These are phyloP conservation scores for Colletotrichum sp. DNA, from an alignment of 2,329 filamentous ascomycete species.

Conservation along the genomic window DNA sequence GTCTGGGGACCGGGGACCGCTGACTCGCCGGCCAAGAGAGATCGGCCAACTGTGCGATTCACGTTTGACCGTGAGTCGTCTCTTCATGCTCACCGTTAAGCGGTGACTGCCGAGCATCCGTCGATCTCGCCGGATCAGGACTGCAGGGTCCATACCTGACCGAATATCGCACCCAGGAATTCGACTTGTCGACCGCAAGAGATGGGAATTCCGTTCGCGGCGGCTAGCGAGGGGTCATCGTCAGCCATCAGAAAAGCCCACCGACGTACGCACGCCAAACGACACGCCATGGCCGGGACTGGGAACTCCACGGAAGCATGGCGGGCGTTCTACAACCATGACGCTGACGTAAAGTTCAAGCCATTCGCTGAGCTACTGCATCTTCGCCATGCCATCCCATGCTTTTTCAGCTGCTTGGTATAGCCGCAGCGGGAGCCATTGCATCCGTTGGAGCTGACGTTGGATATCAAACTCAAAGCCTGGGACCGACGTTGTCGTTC, in stretches of 20 bases:
- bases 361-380: slow-evolving; percentile 6
- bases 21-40: slow-evolving; percentile 18
- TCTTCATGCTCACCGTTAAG: not conserved
- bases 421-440: not conserved
- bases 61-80: slow-evolving; percentile 12
- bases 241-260: not conserved
- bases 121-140: slow-evolving; percentile 12
- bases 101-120: slow-evolving; percentile 12
- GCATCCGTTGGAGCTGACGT: not conserved
- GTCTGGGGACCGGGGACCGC: slow-evolving; percentile 8
- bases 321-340: not conserved
- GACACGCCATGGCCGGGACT: not conserved
- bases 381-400: not conserved
- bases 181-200: not conserved
- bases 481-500: not conserved
- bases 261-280: not conserved
- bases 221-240: not conserved
- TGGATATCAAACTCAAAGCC: not conserved
- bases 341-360: not conserved
- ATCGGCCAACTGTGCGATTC: slow-evolving; percentile 15
- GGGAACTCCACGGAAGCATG: slow-evolving; percentile 1
- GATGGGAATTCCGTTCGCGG: not conserved
- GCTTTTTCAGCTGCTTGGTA: not conserved
- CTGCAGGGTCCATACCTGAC: not conserved
- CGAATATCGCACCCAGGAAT: not conserved